Percentiles rank a stretch among this genome's conserved stretches.
These are phyloP conservation scores for Euphrasia arctica DNA, from an alignment of 305 asterid genomes.

Conservation along the genomic window DNA sequence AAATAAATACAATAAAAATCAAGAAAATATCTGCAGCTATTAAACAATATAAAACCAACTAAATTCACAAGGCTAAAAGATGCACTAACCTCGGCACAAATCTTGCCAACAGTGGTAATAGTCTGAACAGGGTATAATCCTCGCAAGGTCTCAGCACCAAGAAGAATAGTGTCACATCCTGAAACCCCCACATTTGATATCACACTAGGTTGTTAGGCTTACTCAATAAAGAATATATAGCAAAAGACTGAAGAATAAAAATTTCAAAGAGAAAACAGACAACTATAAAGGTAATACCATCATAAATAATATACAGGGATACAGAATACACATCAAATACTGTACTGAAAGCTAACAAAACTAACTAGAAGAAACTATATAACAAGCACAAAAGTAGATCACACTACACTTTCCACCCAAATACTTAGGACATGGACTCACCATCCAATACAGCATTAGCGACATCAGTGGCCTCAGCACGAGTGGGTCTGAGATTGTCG, in stretches of 20 bases:
- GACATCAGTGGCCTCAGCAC: conserved; percentile 99
- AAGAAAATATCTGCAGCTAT: background rate
- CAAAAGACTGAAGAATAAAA: background rate
- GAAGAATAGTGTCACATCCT: conserved; percentile 99
- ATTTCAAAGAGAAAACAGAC: background rate
- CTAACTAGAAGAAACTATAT: background rate
- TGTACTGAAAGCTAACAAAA: background rate
- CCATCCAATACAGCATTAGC: conserved; percentile 99
- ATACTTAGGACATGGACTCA: conserved; percentile 27
- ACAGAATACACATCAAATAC: conserved; percentile 3
- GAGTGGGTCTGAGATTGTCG: conserved; percentile 91
- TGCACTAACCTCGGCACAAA: conserved; percentile 74
- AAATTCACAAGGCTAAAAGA: background rate
- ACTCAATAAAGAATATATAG: background rate
- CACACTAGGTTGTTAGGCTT: too few species aligned
- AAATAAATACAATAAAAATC: background rate
- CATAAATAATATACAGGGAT: background rate
- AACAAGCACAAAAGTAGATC: background rate
- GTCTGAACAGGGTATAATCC: conserved; percentile 89
- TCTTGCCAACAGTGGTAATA: conserved; percentile 79
- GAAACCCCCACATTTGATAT: conserved; percentile 20
- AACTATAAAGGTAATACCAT: background rate
- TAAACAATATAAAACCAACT: background rate
- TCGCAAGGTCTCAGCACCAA: conserved; percentile 94
- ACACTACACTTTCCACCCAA: background rate